Evolutionary conservation across 2,329 filamentous ascomycete species (phyloP).

Genomic region (Scedosporium apiospermum): DNA sequence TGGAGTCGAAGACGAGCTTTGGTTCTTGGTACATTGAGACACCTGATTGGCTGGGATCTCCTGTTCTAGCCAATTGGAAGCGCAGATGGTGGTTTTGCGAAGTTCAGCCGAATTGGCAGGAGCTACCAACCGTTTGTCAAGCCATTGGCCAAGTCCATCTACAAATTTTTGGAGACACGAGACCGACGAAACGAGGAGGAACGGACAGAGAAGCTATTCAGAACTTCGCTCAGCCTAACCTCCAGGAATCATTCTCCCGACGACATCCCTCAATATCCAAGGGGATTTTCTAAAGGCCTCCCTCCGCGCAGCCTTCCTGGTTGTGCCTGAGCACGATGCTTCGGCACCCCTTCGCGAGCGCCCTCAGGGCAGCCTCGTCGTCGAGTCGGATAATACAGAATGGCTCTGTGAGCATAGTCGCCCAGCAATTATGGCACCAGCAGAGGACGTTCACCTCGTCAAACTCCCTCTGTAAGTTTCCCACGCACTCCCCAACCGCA

Average conservation of each 20-base stretch:
- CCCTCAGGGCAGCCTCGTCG: conserved; percentile 2
- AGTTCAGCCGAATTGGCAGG: conserved; percentile 1
- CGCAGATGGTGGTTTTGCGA: neutral
- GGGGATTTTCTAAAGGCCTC: too few relatives aligned
- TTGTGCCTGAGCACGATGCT: neutral
- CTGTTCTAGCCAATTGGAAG: neutral
- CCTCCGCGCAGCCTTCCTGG: too few relatives aligned
- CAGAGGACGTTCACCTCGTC: neutral
- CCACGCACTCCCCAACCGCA: neutral
- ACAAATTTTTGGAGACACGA: neutral
- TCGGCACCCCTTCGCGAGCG: neutral
- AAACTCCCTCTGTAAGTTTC: neutral
- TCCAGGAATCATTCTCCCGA: too few relatives aligned
- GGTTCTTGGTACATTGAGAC: neutral
- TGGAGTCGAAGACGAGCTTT: neutral
- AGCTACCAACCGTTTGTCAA: neutral
- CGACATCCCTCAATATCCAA: too few relatives aligned
- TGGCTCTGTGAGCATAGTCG: neutral
- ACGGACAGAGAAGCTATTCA: too few relatives aligned
- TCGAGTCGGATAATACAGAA: neutral
- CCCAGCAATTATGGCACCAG: neutral
- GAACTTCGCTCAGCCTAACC: too few relatives aligned
- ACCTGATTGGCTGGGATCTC: conserved; percentile 7
- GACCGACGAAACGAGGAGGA: neutral
- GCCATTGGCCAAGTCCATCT: conserved; percentile 37